Conservation (phyloP, 2,329 filamentous ascomycete genomes). For the Phaeosphaeria sp. region DNA sequence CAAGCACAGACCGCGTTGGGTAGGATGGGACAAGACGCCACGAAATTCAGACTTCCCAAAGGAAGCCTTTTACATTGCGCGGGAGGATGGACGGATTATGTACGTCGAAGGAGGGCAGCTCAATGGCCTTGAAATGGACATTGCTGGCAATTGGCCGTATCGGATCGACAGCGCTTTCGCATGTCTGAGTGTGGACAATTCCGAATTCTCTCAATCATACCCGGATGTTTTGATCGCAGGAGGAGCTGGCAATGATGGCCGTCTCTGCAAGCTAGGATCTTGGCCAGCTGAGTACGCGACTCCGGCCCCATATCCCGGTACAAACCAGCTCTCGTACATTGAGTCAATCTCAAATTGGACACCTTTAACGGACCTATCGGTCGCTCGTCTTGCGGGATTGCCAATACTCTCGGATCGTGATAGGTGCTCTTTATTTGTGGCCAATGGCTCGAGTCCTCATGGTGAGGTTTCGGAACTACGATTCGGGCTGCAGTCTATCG, state of each 20-base stretch:
- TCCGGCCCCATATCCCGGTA: constrained; percentile 59
- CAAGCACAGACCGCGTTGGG: constrained; percentile 69
- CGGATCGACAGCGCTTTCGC: constrained; percentile 85
- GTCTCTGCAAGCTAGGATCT: constrained; percentile 71
- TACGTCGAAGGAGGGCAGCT: constrained; percentile 69
- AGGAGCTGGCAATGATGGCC: constrained; percentile 79
- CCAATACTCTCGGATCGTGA: constrained; percentile 26
- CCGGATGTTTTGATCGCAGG: constrained; percentile 82
- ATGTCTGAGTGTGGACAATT: constrained; percentile 61
- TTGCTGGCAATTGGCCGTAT: constrained; percentile 67
- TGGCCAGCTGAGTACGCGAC: constrained; percentile 54
- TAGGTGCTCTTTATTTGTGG: constrained; percentile 44
- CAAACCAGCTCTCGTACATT: constrained; percentile 55
- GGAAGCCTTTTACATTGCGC: constrained; percentile 84
- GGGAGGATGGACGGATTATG: constrained; percentile 84
- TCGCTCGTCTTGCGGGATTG: constrained; percentile 35
- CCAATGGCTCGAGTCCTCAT: constrained; percentile 53
- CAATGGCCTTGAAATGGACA: constrained; percentile 48
- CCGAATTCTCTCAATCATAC: constrained; percentile 60
- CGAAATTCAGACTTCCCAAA: constrained; percentile 65
- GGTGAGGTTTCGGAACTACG: constrained; percentile 54
- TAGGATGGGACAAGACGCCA: constrained; percentile 81
- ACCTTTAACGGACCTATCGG: constrained; percentile 58
- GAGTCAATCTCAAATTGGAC: constrained; percentile 70
- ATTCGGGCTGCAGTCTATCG: constrained; percentile 49